phyloP scores from a whole-genome alignment of 768 basidiomycete species.

The Leccinum arenicola region DNA sequence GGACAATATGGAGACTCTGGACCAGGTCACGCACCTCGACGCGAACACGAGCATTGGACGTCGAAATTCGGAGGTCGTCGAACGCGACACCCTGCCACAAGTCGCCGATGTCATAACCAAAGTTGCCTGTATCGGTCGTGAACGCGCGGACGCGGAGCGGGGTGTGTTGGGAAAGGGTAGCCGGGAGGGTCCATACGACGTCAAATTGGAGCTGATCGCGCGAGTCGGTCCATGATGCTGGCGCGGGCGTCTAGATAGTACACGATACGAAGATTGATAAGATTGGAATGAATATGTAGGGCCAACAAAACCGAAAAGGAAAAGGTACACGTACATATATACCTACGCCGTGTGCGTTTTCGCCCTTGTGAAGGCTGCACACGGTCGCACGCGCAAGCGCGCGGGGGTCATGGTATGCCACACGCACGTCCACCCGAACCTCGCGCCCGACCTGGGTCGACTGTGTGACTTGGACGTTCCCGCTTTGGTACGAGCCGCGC shows the following conservation, averaged over 20 bases:
- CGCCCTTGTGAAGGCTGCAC: slow-evolving; percentile 29
- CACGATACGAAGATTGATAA: not conserved
- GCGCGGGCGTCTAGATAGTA: slow-evolving; percentile 17
- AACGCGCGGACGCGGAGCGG: slow-evolving; percentile 29
- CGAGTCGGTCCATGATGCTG: not conserved
- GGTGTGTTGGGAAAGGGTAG: not conserved
- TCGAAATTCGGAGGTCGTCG: slow-evolving; percentile 19
- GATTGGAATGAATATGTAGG: not conserved
- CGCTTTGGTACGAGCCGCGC: slow-evolving; percentile 28
- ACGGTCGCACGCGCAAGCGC: slow-evolving; percentile 30
- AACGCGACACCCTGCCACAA: slow-evolving; percentile 30
- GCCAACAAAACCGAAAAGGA: not conserved
- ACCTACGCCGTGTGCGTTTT: slow-evolving; percentile 33
- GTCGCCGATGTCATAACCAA: slow-evolving; percentile 27
- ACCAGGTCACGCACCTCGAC: slow-evolving; percentile 24
- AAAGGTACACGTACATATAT: slow-evolving; percentile 31
- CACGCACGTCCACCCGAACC: slow-evolving; percentile 30
- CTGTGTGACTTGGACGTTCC: slow-evolving; percentile 21
- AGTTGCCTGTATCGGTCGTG: slow-evolving; percentile 28
- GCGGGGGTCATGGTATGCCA: slow-evolving; percentile 24
- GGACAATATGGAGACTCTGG: not conserved
- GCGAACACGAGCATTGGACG: slow-evolving; percentile 26
- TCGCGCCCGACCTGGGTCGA: not conserved
- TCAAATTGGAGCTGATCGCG: slow-evolving; percentile 25
- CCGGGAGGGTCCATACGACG: slow-evolving; percentile 31